Evolutionary conservation across 2,329 filamentous ascomycete species (phyloP).

Genomic region (Colletotrichum musae): DNA sequence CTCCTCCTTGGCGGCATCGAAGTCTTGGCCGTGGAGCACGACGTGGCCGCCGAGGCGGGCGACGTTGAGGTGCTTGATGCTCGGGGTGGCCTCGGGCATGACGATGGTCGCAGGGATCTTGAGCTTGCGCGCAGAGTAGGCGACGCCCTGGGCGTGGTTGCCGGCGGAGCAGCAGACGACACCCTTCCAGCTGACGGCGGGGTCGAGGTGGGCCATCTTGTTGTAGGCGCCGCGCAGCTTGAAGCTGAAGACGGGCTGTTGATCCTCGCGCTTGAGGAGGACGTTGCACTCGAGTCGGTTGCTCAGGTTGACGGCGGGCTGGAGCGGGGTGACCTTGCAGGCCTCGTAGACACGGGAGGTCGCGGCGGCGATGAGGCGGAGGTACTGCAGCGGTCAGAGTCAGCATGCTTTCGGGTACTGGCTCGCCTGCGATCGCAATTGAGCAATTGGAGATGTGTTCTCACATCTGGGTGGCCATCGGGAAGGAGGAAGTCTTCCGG

Average conservation of each 20-base stretch:
- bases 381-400: constrained; percentile 73
- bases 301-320: constrained; percentile 88
- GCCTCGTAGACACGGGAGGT: constrained; percentile 97
- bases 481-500: constrained; percentile 78
- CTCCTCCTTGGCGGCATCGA: constrained; percentile 95
- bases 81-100: constrained; percentile 95
- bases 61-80: constrained; percentile 97
- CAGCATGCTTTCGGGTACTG: not conserved
- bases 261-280: constrained; percentile 93
- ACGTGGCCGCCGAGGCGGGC: constrained; percentile 91
- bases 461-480: constrained; percentile 79
- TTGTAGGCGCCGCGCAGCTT: constrained; percentile 98
- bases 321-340: constrained; percentile 88
- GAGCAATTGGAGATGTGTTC: not conserved
- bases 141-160: constrained; percentile 98
- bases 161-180: constrained; percentile 96
- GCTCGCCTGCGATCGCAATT: not conserved
- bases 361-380: constrained; percentile 91
- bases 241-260: constrained; percentile 99
- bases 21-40: constrained; percentile 91
- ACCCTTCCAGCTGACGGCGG: constrained; percentile 89
- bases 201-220: constrained; percentile 96
- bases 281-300: constrained; percentile 95
- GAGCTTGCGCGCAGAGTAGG: constrained; percentile 92
- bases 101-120: constrained; percentile 98